Base-by-base conservation (phyloP, 2,329 filamentous ascomycete species). In the Penicillium sp. region DNA sequence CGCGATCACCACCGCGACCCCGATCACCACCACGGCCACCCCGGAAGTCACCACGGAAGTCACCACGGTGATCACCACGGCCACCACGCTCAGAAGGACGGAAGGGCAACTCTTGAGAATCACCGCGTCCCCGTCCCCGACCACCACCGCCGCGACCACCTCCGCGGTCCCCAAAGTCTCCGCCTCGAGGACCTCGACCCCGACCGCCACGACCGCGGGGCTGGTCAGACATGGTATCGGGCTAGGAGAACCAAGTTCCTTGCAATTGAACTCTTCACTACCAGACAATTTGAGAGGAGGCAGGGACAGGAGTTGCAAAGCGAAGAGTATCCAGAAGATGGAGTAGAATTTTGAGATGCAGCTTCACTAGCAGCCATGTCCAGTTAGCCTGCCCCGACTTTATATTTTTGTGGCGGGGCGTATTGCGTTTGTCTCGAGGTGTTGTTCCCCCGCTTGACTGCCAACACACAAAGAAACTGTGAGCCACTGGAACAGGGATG, bases 21-120 rank as follows among this genome's bases (percentile, higher is more conserved):
- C 63, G 47, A 25, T 61, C 54, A 32, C 62, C 56, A 29, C 63
- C 57, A 24, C 64, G 51, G 39, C 63, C 49, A 26, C 62, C 54
- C 28, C 64, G 47, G 32, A 35, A 48, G 39, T 38, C 55, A 24
- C 57, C 56, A 39, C 52, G 48, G 7, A 48, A 33, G 12, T 51
- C 53, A 39, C 56, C 54, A 48, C 60, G 52, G 37, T 57, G 48
- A 29, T 28, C 39, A 13, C 26, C 39, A 5, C 39, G 39, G n/a
- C 25, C 54, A 43, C 56, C 54, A 47, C 60, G 52, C 37, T 58
- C 50, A 33, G 56, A 50, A 13, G 47, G 44, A 24, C 61, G 62
- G 40, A 55, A 47, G 5, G 60, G 60, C 36, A 64, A 48, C 9
- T 36, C 33, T 8, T 64, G 54, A 9, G 43, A 49, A 25, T 52